phyloP scores from a whole-genome alignment of 2,329 filamentous ascomycete genomes.

The Ascochyta lentis region DNA sequence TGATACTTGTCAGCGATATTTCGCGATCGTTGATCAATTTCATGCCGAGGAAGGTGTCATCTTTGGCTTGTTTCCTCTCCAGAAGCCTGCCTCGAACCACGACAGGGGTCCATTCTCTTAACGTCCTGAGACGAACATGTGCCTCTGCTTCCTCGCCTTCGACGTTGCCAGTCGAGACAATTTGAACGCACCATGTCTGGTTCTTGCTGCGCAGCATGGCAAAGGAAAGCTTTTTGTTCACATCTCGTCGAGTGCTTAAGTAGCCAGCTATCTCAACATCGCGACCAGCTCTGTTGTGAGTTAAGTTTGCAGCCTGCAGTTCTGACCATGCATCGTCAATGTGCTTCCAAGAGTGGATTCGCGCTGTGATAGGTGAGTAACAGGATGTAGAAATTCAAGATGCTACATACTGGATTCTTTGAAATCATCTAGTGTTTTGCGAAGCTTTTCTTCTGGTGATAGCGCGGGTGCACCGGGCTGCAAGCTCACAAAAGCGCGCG shows the following conservation, averaged over 20 bases:
- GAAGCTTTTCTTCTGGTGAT: constrained; percentile 26
- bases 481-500: constrained; percentile 24
- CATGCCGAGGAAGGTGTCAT: constrained; percentile 38
- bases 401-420: constrained; percentile 39
- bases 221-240: constrained; percentile 75
- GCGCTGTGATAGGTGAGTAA: constrained; percentile 6
- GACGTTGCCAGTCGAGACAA: constrained; percentile 55
- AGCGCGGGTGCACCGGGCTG: constrained; percentile 1
- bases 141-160: constrained; percentile 32
- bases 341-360: constrained; percentile 32
- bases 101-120: constrained; percentile 62
- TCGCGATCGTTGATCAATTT: constrained; percentile 57
- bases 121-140: constrained; percentile 50
- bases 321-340: constrained; percentile 40
- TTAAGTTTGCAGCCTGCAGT: constrained; percentile 4
- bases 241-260: constrained; percentile 69
- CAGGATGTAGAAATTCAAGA: neutral
- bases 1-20: constrained; percentile 67
- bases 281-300: constrained; percentile 8
- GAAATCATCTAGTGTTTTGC: constrained; percentile 38
- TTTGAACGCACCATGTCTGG: constrained; percentile 56
- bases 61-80: constrained; percentile 47
- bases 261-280: constrained; percentile 62
- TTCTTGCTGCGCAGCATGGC: constrained; percentile 61
- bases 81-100: constrained; percentile 59